Evolutionary conservation across 306 rosid species (phyloP).

Genomic region (Prinsepia uniflora): DNA sequence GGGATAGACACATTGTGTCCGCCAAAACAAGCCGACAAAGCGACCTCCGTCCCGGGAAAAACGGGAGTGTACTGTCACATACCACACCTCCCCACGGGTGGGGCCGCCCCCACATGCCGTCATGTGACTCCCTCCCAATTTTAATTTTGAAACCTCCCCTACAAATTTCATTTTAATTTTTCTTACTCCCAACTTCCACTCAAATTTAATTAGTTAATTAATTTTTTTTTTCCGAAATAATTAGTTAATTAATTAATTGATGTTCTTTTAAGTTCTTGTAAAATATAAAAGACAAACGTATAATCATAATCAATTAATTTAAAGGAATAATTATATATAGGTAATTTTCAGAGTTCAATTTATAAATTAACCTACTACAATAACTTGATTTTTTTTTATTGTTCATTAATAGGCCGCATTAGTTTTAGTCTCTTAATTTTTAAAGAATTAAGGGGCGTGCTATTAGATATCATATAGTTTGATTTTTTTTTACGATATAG

Average conservation of each 20-base stretch:
- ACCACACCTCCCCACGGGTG: conserved; percentile 34
- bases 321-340: too few relatives aligned
- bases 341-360: too few relatives aligned
- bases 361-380: too few relatives aligned
- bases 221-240: too few relatives aligned
- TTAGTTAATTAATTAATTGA: not conserved
- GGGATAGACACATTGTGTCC: conserved; percentile 17
- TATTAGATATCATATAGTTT: too few relatives aligned
- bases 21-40: conserved; percentile 36
- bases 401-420: too few relatives aligned
- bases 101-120: conserved; percentile 56
- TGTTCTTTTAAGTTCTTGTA: not conserved
- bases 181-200: not conserved
- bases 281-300: not conserved
- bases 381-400: too few relatives aligned
- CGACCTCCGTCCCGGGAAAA: conserved; percentile 50
- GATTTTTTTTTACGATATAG: too few relatives aligned
- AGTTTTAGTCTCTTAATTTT: too few relatives aligned
- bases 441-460: too few relatives aligned
- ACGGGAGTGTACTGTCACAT: conserved; percentile 36
- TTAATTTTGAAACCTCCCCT: not conserved
- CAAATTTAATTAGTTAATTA: too few relatives aligned
- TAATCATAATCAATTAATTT: too few relatives aligned
- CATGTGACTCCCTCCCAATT: conserved; percentile 40
- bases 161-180: not conserved